Evolutionary conservation across 2,329 filamentous ascomycete species (phyloP), one percentile per base, ranked within the genome.

Genomic region (Fusarium pseudonygamai): DNA sequence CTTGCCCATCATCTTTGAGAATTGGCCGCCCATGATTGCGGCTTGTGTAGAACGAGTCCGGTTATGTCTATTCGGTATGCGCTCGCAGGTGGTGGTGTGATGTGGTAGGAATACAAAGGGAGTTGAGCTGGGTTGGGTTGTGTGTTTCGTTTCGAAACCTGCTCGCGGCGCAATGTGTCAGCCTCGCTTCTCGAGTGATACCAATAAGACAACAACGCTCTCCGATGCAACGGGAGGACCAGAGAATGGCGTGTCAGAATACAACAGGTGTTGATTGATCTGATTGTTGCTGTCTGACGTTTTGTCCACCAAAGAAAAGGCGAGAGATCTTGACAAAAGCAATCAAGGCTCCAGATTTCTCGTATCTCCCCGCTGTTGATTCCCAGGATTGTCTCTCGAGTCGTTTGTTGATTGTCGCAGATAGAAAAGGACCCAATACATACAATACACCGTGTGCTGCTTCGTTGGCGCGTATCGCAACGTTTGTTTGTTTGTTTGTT

Each of bases 1-100:
- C 91, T 97, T 97, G 85, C 94, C 93, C 92, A 98, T 95, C 86
- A 98, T 92, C 87, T 97, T 97, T 79, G 94, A 97, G 83, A 98
- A 89, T 85, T 94, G 93, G 81, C 93, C 93, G 86, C 96, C 96
- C 96, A 98, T 98, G 77, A 83, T 92, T 69, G 67, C 75, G 72
- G 71, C 40, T 73, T 64, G 42, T 40, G 24, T 52, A 24, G 62
- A 32, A 18, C 4, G 32, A 15, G 50, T 22, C 56, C n/a, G 39
- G 53, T 46, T 60, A 61, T 36, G 40, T n/a, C 24, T 39, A 46
- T 46, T 43, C 22, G 56, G 52, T 59, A 45, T 58, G 55, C 63
- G 53, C 40, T 60, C 34, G 40, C 15, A 32, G 52, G 18, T 58
- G 45, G 26, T 6, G 46, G 28, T 43, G n/a, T 20, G 34, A 14